A percentile compares a stretch with the other conserved stretches of the same genome.
Evolutionary conservation across 2,329 filamentous ascomycete species (phyloP).

Genomic region (Rutstroemia sydowiana): DNA sequence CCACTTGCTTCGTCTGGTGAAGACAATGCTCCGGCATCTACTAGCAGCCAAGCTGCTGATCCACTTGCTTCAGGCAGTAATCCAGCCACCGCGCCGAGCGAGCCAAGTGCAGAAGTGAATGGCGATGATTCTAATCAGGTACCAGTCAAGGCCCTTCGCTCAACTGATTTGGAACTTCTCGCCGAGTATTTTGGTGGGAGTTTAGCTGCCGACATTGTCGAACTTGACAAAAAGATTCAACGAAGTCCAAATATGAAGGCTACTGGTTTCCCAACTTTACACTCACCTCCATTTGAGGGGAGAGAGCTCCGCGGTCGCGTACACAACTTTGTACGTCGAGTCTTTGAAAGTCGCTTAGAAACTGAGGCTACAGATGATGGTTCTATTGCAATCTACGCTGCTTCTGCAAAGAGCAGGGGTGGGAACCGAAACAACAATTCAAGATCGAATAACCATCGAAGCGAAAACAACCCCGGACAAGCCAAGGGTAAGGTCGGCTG

Average conservation of each 20-base stretch:
- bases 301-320: conserved; percentile 55
- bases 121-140: neutral
- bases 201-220: conserved; percentile 42
- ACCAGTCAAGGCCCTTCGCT: conserved; percentile 30
- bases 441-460: conserved; percentile 5
- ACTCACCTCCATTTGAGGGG: conserved; percentile 48
- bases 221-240: conserved; percentile 47
- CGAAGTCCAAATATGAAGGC: conserved; percentile 47
- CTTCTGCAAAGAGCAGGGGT: conserved; percentile 24
- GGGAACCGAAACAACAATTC: conserved; percentile 14
- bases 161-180: conserved; percentile 39
- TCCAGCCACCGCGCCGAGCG: neutral
- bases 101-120: neutral
- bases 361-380: conserved; percentile 53
- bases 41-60: neutral
- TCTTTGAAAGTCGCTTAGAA: conserved; percentile 57
- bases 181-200: conserved; percentile 43
- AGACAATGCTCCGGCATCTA: too few species aligned
- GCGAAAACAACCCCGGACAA: conserved; percentile 16
- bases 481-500: conserved; percentile 43
- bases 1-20: neutral
- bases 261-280: conserved; percentile 45
- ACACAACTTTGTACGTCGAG: conserved; percentile 49
- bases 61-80: neutral
- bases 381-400: conserved; percentile 49